Evolutionary conservation across 805 yeast genomes (phyloP), one percentile per base, ranked within the genome.

Genomic region (Maudiozyma turicensis): DNA sequence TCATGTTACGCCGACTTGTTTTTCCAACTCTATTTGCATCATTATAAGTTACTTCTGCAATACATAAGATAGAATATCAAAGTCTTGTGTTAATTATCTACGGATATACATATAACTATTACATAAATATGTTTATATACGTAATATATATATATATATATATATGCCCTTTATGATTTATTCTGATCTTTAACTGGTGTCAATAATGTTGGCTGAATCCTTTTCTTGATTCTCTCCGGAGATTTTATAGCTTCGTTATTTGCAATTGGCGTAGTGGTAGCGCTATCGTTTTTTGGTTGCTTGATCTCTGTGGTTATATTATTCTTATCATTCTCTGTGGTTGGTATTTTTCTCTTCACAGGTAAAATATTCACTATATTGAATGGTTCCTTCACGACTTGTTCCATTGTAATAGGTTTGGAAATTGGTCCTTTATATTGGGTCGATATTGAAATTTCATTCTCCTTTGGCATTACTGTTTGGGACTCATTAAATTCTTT

Each of bases 141-240:
- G 2, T 20, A n/a, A n/a, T n/a, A n/a, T n/a, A n/a, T n/a, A n/a
- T n/a, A n/a, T n/a, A n/a, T n/a, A n/a, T n/a, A 20, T 20, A 20
- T 20, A 20, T 2, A 20, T 20, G 26, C 4, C 26, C 26, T 20
- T 20, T 20, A 20, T 20, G 26, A 20, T 20, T 20, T 20, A 20
- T 35, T 35, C 14, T 35, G 15, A 20, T 39, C 20, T 13, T 28
- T 39, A 11, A 39, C 29, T 3, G 26, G 10, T 30, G 8, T 43
- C 8, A 58, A 30, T 31, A 56, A 42, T 13, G 54, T 57, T 11
- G 63, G 60, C 40, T 59, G 60, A 5, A 60, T 51, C 28, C 62
- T 54, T n/a, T 57, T 53, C 30, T 54, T 58, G 9, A 44, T 55
- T 32, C 52, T 50, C 2, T 46, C 39, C 8, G 49, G 51, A 3